phyloP scores from a whole-genome alignment of 768 basidiomycete genomes.

The Lentinula aciculospora region DNA sequence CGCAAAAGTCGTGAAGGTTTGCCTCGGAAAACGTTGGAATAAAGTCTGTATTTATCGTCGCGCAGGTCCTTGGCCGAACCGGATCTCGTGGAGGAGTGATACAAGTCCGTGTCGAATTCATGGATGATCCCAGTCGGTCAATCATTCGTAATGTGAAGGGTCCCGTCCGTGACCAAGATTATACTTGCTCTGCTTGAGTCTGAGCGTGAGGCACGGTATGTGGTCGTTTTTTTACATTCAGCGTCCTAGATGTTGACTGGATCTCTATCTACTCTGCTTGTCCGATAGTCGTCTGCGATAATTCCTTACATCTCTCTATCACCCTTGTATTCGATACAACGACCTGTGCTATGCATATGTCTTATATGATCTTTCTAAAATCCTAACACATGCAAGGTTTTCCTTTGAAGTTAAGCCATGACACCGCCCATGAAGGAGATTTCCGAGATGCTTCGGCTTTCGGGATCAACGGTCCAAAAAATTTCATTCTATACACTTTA shows the following conservation, averaged over 20 bases:
- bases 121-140: constrained; percentile 93
- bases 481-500: background rate
- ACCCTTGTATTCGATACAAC: background rate
- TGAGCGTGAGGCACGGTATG: constrained; percentile 98
- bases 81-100: constrained; percentile 67
- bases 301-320: constrained; percentile 4
- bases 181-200: constrained; percentile 95
- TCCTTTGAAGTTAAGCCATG: background rate
- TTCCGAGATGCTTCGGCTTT: background rate
- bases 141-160: constrained; percentile 99
- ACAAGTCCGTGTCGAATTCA: constrained; percentile 96
- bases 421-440: background rate
- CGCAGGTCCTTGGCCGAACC: constrained; percentile 95
- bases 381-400: background rate
- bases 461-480: background rate
- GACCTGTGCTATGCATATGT: background rate
- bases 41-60: background rate
- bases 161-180: constrained; percentile 91
- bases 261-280: background rate
- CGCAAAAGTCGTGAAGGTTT: constrained; percentile 94
- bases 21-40: background rate
- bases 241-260: constrained; percentile 2
- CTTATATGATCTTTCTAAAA: background rate
- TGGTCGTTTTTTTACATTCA: constrained; percentile 14
- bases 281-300: constrained; percentile 33